Evolutionary conservation across 2,329 filamentous ascomycete species (phyloP).

Genomic region (Penicillium sp.): DNA sequence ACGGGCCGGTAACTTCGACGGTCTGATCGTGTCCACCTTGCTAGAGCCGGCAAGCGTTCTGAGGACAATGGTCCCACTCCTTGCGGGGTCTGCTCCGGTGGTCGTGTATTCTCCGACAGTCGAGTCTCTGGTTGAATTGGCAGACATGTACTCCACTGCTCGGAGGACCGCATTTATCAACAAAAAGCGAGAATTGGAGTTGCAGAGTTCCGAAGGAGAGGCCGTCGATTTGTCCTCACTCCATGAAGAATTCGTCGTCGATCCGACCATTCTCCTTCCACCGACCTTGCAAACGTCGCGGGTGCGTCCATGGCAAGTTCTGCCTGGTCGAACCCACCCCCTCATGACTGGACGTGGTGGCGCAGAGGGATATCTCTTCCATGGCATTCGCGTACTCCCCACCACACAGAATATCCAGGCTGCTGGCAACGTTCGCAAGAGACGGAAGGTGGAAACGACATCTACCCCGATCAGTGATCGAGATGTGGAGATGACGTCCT

Average conservation of each 20-base stretch:
- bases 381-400: conserved; percentile 70
- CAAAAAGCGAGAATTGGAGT: conserved; percentile 25
- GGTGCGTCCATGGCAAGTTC: conserved; percentile 74
- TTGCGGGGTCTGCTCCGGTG: conserved; percentile 73
- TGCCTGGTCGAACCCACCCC: conserved; percentile 85
- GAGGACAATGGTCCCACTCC: conserved; percentile 64
- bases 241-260: conserved; percentile 69
- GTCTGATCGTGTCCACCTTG: conserved; percentile 68
- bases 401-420: conserved; percentile 72
- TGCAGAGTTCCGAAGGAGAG: conserved; percentile 9
- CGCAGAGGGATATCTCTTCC: conserved; percentile 82
- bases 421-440: conserved; percentile 60
- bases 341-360: conserved; percentile 84
- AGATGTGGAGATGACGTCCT: conserved; percentile 28
- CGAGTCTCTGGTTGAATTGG: conserved; percentile 67
- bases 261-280: conserved; percentile 74
- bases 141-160: conserved; percentile 75
- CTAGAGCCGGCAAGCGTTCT: conserved; percentile 75
- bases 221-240: conserved; percentile 20
- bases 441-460: conserved; percentile 50
- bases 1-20: conserved; percentile 67
- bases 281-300: conserved; percentile 72
- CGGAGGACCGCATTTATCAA: conserved; percentile 63
- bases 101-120: conserved; percentile 75
- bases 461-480: conserved; percentile 20